Evolutionary conservation across 257 asterid genomes (phyloP), one percentile per base, ranked within the genome.

Genomic region (Galeopsis tetrahit): DNA sequence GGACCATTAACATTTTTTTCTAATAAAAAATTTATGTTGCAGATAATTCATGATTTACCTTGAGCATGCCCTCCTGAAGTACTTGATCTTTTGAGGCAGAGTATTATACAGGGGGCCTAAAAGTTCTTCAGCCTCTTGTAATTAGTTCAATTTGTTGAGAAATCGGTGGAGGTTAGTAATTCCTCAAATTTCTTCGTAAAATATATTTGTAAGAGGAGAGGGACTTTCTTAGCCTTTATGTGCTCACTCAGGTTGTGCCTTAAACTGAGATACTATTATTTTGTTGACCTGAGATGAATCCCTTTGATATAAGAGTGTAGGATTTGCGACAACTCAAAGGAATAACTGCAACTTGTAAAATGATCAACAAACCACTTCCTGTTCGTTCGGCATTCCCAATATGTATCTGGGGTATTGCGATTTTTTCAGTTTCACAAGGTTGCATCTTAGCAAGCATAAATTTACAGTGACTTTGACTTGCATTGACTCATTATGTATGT

Each of bases 361-460:
- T 94, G 97, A 90, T 97, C 56, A 92, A 87, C 85, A 94, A 90
- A 75, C 98, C 97, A 66, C 93, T 89, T 79, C 97, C 99, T 38
- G 94, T 87, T 75, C 85, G 96, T 77, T n/a, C n/a, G n/a, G n/a
- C 99, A 94, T 84, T 94, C 99, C 35, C 95, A 88, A 5, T 94
- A 87, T 75, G 97, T 94, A 34, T 71, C 95, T 3, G 91, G 95
- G 55, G 84, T 89, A 55, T 77, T 91, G 82, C 93, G 96, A 21
- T 49, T 73, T 80, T 56, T 75, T 70, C 68, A 49, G 66, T 63
- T 79, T 62, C 42, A 28, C 38, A 21, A 42, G 48, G 13, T 42
- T 48, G 55, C 21, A 48, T 48, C 55, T 11, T n/a, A 48, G 5
- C 17, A 44, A 44, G 51, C n/a, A 44, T 0, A 17, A 46, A 21